A percentile compares a stretch with the other conserved stretches of the same genome.
These are phyloP conservation scores for Populus hybrid DNA, from an alignment of 441 rosid genomes.

Conservation along the genomic window DNA sequence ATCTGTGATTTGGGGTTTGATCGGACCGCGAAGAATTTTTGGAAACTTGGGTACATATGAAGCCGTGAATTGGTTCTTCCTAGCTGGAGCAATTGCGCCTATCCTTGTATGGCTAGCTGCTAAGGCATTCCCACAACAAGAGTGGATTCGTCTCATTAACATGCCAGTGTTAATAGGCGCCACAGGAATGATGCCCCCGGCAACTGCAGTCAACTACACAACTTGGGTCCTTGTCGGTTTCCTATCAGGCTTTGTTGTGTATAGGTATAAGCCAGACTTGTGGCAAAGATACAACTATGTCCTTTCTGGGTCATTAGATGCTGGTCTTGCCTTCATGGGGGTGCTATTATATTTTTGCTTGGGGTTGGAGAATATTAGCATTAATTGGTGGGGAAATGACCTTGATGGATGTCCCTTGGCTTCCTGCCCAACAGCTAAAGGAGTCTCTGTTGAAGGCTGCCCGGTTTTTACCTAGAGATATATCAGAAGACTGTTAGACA, in stretches of 20 bases:
- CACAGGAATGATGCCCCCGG: slow-evolving; percentile 87
- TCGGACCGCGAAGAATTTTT: slow-evolving; percentile 83
- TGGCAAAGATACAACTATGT: slow-evolving; percentile 91
- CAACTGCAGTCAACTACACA: slow-evolving; percentile 95
- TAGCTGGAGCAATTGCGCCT: slow-evolving; percentile 77
- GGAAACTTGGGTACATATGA: slow-evolving; percentile 74
- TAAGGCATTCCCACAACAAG: slow-evolving; percentile 66
- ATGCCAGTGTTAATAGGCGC: slow-evolving; percentile 91
- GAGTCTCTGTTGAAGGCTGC: slow-evolving; percentile 69
- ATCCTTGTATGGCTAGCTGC: slow-evolving; percentile 75
- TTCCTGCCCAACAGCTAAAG: slow-evolving; percentile 74
- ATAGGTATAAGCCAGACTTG: slow-evolving; percentile 64
- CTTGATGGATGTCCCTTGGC: slow-evolving; percentile 94
- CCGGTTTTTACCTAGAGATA: slow-evolving; percentile 53
- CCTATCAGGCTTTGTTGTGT: slow-evolving; percentile 76
- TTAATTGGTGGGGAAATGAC: slow-evolving; percentile 96
- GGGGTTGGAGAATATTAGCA: slow-evolving; percentile 63
- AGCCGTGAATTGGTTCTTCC: slow-evolving; percentile 88
- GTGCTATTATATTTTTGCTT: slow-evolving; percentile 78
- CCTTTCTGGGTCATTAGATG: slow-evolving; percentile 81
- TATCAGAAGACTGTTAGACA: background rate
- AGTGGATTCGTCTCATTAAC: slow-evolving; percentile 83
- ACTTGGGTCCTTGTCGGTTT: slow-evolving; percentile 81
- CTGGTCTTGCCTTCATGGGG: slow-evolving; percentile 97
- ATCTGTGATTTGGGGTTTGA: slow-evolving; percentile 90